Conservation (phyloP, 768 basidiomycete species). For the Boletus huronensis region DNA sequence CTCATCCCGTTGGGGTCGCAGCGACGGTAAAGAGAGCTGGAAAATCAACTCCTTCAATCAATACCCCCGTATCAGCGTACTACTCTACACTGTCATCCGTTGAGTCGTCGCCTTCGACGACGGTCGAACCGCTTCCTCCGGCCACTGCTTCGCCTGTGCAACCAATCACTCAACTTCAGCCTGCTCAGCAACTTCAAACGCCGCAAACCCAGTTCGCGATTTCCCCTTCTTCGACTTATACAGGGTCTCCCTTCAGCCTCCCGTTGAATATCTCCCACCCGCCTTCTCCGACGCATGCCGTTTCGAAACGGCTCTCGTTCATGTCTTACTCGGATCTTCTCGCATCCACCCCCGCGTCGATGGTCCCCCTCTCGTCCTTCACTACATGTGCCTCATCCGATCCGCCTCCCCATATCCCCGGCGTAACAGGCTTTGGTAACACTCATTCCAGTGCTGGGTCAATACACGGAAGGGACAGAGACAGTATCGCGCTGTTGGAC, state of each 20-base stretch:
- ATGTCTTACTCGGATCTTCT: slow-evolving; percentile 86
- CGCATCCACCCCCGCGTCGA: slow-evolving; percentile 68
- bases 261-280: slow-evolving; percentile 31
- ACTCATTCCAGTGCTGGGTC: slow-evolving; percentile 26
- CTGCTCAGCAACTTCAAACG: slow-evolving; percentile 12
- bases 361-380: slow-evolving; percentile 67
- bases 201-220: slow-evolving; percentile 7
- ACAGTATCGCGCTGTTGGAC: slow-evolving; percentile 47
- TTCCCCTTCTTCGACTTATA: slow-evolving; percentile 26
- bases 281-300: slow-evolving; percentile 45
- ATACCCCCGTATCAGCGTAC: slow-evolving; percentile 50
- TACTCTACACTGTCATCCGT: slow-evolving; percentile 40
- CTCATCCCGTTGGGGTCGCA: slow-evolving; percentile 1
- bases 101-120: slow-evolving; percentile 39
- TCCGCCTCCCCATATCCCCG: slow-evolving; percentile 72
- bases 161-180: slow-evolving; percentile 18
- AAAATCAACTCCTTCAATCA: slow-evolving; percentile 28
- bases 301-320: slow-evolving; percentile 78
- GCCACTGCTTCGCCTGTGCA: slow-evolving; percentile 22
- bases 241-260: slow-evolving; percentile 25
- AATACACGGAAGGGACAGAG: slow-evolving; percentile 33
- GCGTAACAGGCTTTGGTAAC: slow-evolving; percentile 47
- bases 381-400: slow-evolving; percentile 59
- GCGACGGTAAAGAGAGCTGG: slow-evolving; percentile 5
- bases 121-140: slow-evolving; percentile 30